Base-by-base conservation (phyloP, 2,329 filamentous ascomycete species). In the Xylariaceae sp. region DNA sequence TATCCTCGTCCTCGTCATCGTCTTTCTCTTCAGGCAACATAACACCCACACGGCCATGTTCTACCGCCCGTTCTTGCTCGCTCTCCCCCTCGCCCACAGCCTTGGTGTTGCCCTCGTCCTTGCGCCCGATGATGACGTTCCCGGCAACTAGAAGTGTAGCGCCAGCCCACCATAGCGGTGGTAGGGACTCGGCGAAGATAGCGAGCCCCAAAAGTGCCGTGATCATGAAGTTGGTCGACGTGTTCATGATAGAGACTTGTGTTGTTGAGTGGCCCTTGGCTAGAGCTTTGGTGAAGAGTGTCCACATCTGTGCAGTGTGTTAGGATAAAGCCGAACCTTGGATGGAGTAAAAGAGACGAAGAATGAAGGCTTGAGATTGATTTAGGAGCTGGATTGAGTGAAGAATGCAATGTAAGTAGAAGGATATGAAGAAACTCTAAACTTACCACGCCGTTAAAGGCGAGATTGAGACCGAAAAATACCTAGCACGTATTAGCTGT, bases 201-300 rank as follows among this genome's bases (percentile, higher is more conserved):
- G 82, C 70, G 43, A 82, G 76, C 21, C 89, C 88, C 16, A 92
- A 76, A 6, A 92, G 60, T 6, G 89, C 89, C 0, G 89, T 92
- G 56, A 91, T 73, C 73, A 93, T 81, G 70, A 93, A 93, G 73
- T 93, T 93, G 51, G 87, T 81, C 11, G 87, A 90, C 2, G 89
- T 92, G 71, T 93, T 93, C 70, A 93, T 84, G 68, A 93, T 87
- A 61, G 84, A 87, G 42, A 92, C 89, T 66, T 91, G 88, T 0
- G 89, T 90, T 7, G 89, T 91, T 1, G 88, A 91, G 53, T 82
- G 81, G 11, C 88, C 88, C 15, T 82, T 80, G 0, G 88, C 84
- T n/a, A 93, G 81, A 46, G 89, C 89, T 43, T 84, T 82, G 6
- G 89, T 93, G 75, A 92, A 93, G 41, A 93, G 81, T 0, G 87